Evolutionary conservation across 495 filamentous ascomycete species (phyloP).

Genomic region (Penicillium cinerascens): DNA sequence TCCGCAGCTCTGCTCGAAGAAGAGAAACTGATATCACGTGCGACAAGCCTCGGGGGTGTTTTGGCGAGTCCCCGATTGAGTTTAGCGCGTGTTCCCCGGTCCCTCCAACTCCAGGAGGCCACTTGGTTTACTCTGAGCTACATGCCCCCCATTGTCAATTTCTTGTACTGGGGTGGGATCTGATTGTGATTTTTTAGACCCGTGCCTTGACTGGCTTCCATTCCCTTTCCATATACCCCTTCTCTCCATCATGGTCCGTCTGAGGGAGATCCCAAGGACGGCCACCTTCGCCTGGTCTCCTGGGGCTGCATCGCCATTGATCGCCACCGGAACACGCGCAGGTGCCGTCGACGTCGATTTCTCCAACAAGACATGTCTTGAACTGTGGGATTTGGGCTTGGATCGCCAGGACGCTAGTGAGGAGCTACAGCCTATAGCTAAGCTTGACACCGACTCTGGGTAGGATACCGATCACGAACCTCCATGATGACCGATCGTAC

Average conservation of each 20-base stretch:
- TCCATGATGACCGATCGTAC: background rate
- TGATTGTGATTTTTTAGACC: constrained; percentile 15
- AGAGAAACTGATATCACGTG: constrained; percentile 44
- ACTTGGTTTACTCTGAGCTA: constrained; percentile 40
- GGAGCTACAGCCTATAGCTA: constrained; percentile 82
- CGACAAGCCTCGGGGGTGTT: constrained; percentile 29
- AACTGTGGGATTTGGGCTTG: constrained; percentile 90
- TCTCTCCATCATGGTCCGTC: constrained; percentile 73
- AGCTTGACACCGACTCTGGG: constrained; percentile 86
- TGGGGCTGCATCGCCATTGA: constrained; percentile 65
- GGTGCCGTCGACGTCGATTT: constrained; percentile 96
- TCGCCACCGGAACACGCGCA: constrained; percentile 93
- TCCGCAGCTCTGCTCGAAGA: background rate
- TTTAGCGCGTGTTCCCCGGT: constrained; percentile 34
- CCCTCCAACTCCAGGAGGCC: constrained; percentile 43
- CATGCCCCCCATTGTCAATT: constrained; percentile 23
- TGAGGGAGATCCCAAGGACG: constrained; percentile 92
- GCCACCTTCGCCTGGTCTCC: constrained; percentile 97
- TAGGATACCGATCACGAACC: constrained; percentile 35
- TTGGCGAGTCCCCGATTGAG: constrained; percentile 38
- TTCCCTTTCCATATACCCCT: constrained; percentile 23
- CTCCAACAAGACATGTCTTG: constrained; percentile 92
- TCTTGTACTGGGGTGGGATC: constrained; percentile 26
- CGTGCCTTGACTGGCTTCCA: constrained; percentile 14
- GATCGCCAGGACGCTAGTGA: constrained; percentile 67